These are phyloP conservation scores for Lasiosphaeria hispida DNA, from an alignment of 495 filamentous ascomycete genomes.

Conservation along the genomic window DNA sequence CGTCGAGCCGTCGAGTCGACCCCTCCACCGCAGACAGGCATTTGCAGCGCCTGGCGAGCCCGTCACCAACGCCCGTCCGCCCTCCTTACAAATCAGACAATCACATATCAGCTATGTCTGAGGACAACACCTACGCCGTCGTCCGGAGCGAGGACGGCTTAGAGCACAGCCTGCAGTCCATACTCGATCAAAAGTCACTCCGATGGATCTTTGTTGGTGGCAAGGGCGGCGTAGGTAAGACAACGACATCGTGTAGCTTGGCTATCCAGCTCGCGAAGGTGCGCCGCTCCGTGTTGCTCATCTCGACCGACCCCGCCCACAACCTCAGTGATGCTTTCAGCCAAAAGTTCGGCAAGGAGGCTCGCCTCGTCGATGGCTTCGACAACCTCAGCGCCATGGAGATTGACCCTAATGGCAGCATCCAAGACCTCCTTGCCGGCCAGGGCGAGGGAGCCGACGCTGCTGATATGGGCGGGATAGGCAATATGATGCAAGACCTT, in stretches of 20 bases:
- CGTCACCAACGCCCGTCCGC: neutral
- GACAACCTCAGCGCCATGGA: conserved; percentile 97
- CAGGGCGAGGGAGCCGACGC: conserved; percentile 64
- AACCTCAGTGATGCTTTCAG: conserved; percentile 97
- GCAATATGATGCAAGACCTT: conserved; percentile 65
- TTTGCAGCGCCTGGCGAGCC: too few species aligned
- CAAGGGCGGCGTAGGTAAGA: conserved; percentile 99
- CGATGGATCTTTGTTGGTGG: conserved; percentile 99
- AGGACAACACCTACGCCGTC: conserved; percentile 61
- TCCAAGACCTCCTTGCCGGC: conserved; percentile 86
- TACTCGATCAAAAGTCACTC: conserved; percentile 88
- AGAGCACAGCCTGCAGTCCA: conserved; percentile 89
- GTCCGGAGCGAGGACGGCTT: conserved; percentile 67
- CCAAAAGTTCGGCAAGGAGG: conserved; percentile 99
- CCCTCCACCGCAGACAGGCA: too few species aligned
- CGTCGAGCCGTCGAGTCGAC: too few species aligned
- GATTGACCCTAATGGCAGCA: conserved; percentile 97
- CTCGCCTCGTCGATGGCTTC: conserved; percentile 86
- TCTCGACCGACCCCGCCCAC: conserved; percentile 97
- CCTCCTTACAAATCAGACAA: neutral
- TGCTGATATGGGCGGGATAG: conserved; percentile 62
- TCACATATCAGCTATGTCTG: conserved; percentile 50
- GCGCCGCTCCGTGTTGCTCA: conserved; percentile 91
- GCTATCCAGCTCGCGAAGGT: conserved; percentile 97
- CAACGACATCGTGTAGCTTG: conserved; percentile 95